Percentiles rank a stretch among this genome's conserved stretches.
phyloP scores from a whole-genome alignment of 257 asterid species.

The Solanum pennellii region DNA sequence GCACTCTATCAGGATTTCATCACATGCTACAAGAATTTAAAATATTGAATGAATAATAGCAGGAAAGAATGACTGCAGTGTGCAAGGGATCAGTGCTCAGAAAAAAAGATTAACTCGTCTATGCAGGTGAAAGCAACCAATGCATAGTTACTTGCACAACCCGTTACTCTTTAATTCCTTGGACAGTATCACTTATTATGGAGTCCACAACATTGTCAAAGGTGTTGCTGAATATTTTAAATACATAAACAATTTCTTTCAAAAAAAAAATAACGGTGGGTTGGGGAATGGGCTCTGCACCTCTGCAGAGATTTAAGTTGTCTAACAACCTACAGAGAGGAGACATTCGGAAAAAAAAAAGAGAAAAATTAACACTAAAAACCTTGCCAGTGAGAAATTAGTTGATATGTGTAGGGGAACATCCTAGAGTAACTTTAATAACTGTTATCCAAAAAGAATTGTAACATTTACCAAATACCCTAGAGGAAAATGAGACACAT shows the following conservation, averaged over 20 bases:
- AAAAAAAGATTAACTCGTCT: not conserved
- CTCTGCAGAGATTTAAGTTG: not conserved
- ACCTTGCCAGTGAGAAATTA: not conserved
- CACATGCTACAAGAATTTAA: not conserved
- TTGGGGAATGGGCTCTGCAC: not conserved
- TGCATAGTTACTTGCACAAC: not conserved
- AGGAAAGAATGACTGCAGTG: not conserved
- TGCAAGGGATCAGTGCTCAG: not conserved
- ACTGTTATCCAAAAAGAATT: not conserved
- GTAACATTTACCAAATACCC: not conserved
- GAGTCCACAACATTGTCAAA: not conserved
- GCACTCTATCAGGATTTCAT: not conserved
- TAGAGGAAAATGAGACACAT: not conserved
- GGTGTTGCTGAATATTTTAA: not conserved
- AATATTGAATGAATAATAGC: not conserved
- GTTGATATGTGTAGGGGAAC: not conserved
- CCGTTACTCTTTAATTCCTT: not conserved
- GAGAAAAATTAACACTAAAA: not conserved
- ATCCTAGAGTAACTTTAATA: not conserved
- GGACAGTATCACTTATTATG: not conserved
- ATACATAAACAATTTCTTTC: not conserved
- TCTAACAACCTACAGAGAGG: not conserved
- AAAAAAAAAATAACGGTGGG: not conserved
- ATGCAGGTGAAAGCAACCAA: not conserved
- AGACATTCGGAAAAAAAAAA: not conserved